Base-by-base conservation (phyloP, 208 protist species). In the Entamoeba invadens region DNA sequence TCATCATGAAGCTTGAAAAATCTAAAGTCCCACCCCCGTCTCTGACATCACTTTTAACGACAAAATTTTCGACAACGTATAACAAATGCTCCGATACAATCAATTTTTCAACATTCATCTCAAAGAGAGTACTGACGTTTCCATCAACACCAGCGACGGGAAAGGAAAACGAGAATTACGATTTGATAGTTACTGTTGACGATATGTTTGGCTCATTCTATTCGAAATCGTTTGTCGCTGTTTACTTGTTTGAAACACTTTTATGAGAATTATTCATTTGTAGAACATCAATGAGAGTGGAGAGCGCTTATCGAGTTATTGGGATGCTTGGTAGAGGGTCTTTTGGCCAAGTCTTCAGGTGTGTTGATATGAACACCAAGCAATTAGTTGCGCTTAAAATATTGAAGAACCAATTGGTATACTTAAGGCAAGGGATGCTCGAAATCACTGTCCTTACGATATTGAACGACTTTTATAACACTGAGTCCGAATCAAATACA, bases 271-370 rank as follows among this genome's bases (percentile, higher is more conserved):
- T 35, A 87, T 35, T 10, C 25, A 42, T 31, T n/a, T 42, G 57
- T 35, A 35, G 38, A 87, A 42, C 25, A 87, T 18, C 31, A n/a
- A 35, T 87, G 38, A 87, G 38, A 87, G 38, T 10, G 38, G 25
- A 87, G 31, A 87, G 57, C 38, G 21, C 35, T 18, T 93, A 93
- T 46, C 5, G 45, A 50, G 45, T 93, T 5, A 38, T 45, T 46
- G 91, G 42, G 0, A 44, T 46, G n/a, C 42, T 93, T 16, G 98
- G 98, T 31, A 96, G 97, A 47, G 98, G 98, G 25, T 97, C 96
- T 1, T 98, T 98, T 94, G 97, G 98, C 46, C 97, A 98, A 51
- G 97, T 98, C 14, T 92, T 97, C 4, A 97, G 97, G n/a, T 91
- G 45, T 45, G 68, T 92, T 4, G 95, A 96, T 50, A 45, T 95